phyloP scores from a whole-genome alignment of 75 land plant genomes.

The Pinus taeda region DNA sequence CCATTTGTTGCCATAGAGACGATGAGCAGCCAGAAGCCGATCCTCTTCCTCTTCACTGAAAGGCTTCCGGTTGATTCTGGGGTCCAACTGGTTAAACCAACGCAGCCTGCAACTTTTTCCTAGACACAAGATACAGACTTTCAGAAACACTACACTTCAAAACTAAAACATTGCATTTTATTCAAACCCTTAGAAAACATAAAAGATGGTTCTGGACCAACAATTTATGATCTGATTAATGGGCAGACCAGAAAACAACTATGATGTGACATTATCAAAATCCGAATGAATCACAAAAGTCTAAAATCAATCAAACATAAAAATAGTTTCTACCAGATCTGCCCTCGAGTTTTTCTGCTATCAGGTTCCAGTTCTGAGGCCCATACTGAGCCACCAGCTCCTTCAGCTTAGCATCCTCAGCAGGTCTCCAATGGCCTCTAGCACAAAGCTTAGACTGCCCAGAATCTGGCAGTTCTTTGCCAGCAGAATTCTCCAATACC shows the following conservation, averaged over 20 bases:
- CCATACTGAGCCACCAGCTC: slow-evolving; percentile 62
- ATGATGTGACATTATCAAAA: too few relatives aligned
- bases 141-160: too few relatives aligned
- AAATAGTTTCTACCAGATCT: slow-evolving; percentile 52
- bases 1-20: slow-evolving; percentile 62
- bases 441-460: slow-evolving; percentile 55
- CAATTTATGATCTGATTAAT: too few relatives aligned
- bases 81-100: slow-evolving; percentile 76
- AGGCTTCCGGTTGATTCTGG: slow-evolving; percentile 59
- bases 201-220: too few relatives aligned
- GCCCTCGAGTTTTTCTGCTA: slow-evolving; percentile 68
- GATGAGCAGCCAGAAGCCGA: slow-evolving; percentile 54
- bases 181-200: too few relatives aligned
- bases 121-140: background rate
- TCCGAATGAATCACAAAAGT: too few relatives aligned
- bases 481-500: slow-evolving; percentile 10
- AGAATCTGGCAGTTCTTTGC: slow-evolving; percentile 22
- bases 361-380: slow-evolving; percentile 78
- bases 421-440: slow-evolving; percentile 67
- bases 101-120: slow-evolving; percentile 55
- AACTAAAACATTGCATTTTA: too few relatives aligned
- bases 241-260: too few relatives aligned
- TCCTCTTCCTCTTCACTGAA: slow-evolving; percentile 71
- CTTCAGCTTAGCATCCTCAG: slow-evolving; percentile 59
- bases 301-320: too few relatives aligned